Base-by-base conservation (phyloP, 768 basidiomycete genomes). In the Suillus decipiens region DNA sequence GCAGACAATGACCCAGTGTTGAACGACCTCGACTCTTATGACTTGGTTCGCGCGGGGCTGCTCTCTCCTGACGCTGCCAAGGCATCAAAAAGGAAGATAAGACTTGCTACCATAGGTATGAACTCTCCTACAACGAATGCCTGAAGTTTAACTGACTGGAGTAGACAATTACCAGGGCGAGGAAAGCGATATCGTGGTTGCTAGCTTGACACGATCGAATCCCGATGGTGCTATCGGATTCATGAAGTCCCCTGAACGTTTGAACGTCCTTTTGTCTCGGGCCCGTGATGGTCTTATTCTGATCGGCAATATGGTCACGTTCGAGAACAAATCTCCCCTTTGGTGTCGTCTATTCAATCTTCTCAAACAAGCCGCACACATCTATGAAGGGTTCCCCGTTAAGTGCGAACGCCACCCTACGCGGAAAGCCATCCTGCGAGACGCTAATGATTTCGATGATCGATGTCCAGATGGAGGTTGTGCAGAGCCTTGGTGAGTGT, bases 161-260 rank as follows among this genome's bases (percentile, higher is more conserved):
- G 5, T 59, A 87, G 87, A 88, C 66, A 89, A 89, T 68, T 88
- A 87, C 62, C 87, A 89, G 68, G 87, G 87, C n/a, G 87, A 89
- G 67, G 86, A 88, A 69, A 83, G 83, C 59, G 82, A 88, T 55
- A 83, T 89, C 54, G 84, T 88, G 45, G 76, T 89, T 37, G 75
- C 78, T 17, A 83, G 80, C 6, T 71, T 88, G n/a, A 86, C 84
- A 0, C 71, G 87, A 53, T 86, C 86, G 70, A 88, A 88, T 64
- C 12, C 76, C 0, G 66, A 73, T 1, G 65, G 79, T 59, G 83
- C 86, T 64, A 88, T 88, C 42, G 87, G 87, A 1, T 88, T 88
- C 72, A 87, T 88, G 86, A 82, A 72, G 55, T 77, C 86, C 7
- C 82, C 85, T 1, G 86, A 89, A 72, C 81, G 87, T n/a, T 71